Base-by-base conservation (phyloP, 331 rosid genomes). In the Rhamnella rubrinervis region DNA sequence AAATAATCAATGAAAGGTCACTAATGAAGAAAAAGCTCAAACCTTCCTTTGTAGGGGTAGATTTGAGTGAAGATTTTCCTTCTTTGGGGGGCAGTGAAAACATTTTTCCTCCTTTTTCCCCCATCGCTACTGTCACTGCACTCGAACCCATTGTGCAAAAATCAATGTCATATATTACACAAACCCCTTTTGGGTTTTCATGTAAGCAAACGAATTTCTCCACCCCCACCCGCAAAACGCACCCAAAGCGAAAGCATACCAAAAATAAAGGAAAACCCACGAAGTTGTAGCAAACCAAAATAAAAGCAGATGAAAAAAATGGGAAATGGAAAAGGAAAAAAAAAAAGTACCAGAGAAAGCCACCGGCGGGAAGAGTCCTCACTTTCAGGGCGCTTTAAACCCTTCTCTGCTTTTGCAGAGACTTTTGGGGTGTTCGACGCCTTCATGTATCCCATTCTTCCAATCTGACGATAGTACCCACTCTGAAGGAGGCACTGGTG, bases 81-180 rank as follows among this genome's bases (percentile, higher is more conserved):
- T 79, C 86, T 81, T 62, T 72, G 78, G 76, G 68, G 18, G 75
- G 71, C 44, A 74, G 19, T 38, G 90, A 73, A 64, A 41, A 80
- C 53, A 83, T 89, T 77, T 83, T 89, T 74, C 87, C 97, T 39
- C 90, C 92, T 80, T 90, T 93, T 60, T 88, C 97, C 61, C 88
- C 76, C 91, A 90, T 87, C 20, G 10, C 64, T 18, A 19, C 40
- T 28, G 17, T 17, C 5, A 17, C 40, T 28, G 26, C 65, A 41
- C 46, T 40, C 26, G 28, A 58, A 59, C 39, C 17, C 26, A 70
- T 41, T 1, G 0, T 40, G n/a, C 6, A 59, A 23, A 11, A 25
- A 70, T 7, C 17, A 25, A 49, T 46, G 60, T 20, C 5, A 11
- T 8, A 50, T 1, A 37, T 31, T 25, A 25, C 5, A 28, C 4